Conservation (phyloP, 1,284 basidiomycete genomes). For the Trichosporon sp. region DNA sequence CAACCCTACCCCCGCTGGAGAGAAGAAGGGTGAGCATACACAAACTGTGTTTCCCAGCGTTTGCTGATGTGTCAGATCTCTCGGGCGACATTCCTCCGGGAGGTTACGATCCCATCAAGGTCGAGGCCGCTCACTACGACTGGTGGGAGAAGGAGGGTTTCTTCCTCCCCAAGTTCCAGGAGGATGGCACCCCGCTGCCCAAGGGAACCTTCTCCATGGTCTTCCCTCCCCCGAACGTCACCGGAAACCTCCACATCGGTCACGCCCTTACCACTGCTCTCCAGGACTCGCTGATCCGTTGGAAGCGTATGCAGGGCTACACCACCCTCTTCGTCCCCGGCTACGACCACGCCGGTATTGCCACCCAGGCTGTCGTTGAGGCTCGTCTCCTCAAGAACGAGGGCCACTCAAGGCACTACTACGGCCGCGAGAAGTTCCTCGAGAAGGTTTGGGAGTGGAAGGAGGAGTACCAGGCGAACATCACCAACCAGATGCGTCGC, state of each 20-base stretch:
- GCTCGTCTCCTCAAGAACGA: slow-evolving; percentile 83
- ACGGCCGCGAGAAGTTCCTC: slow-evolving; percentile 90
- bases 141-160: slow-evolving; percentile 94
- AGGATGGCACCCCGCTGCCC: slow-evolving; percentile 62
- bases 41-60: too few relatives aligned
- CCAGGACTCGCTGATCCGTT: slow-evolving; percentile 85
- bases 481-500: slow-evolving; percentile 84
- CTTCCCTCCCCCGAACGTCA: slow-evolving; percentile 97
- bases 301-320: slow-evolving; percentile 96
- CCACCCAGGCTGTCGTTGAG: slow-evolving; percentile 97
- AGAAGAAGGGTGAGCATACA: slow-evolving; percentile 75
- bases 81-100: slow-evolving; percentile 73
- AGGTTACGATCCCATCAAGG: slow-evolving; percentile 91
- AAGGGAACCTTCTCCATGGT: slow-evolving; percentile 84
- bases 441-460: slow-evolving; percentile 96
- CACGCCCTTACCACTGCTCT: slow-evolving; percentile 92
- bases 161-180: slow-evolving; percentile 76
- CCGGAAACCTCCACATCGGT: slow-evolving; percentile 93
- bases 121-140: slow-evolving; percentile 97
- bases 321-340: slow-evolving; percentile 90
- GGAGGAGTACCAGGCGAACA: slow-evolving; percentile 92
- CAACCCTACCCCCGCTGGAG: slow-evolving; percentile 80
- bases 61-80: slow-evolving; percentile 66
- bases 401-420: slow-evolving; percentile 85
- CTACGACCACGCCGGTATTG: slow-evolving; percentile 98